These are phyloP conservation scores for Alternaria atra DNA, from an alignment of 2,329 filamentous ascomycete genomes.

Conservation along the genomic window DNA sequence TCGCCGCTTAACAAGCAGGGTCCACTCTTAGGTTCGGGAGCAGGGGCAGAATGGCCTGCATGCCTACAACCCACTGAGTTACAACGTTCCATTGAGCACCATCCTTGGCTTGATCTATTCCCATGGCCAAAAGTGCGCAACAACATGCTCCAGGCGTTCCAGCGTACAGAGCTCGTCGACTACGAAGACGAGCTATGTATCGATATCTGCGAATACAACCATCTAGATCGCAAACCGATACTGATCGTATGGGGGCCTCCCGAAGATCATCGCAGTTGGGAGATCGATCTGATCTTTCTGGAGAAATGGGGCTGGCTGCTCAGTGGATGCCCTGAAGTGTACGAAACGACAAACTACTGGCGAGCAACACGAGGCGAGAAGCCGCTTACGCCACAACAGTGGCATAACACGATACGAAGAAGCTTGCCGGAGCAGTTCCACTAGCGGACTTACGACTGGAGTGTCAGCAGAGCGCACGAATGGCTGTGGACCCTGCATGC, in stretches of 20 bases:
- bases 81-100: conserved; percentile 51
- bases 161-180: conserved; percentile 46
- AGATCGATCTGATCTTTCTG: conserved; percentile 57
- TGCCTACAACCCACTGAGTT: conserved; percentile 19
- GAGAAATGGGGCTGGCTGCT: conserved; percentile 58
- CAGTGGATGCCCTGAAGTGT: conserved; percentile 50
- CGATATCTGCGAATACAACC: conserved; percentile 21
- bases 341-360: conserved; percentile 40
- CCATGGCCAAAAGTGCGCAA: conserved; percentile 53
- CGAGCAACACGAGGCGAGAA: conserved; percentile 23
- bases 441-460: not conserved
- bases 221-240: conserved; percentile 9
- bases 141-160: conserved; percentile 35
- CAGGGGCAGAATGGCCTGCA: not conserved
- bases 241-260: conserved; percentile 62
- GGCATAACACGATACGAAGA: conserved; percentile 1
- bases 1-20: conserved; percentile 26
- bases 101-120: conserved; percentile 53
- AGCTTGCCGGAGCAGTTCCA: not conserved
- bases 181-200: conserved; percentile 34
- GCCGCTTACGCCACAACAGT: conserved; percentile 11
- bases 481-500: not conserved
- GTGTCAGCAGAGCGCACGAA: not conserved
- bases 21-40: not conserved
- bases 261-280: conserved; percentile 58